Evolutionary conservation across 2,329 filamentous ascomycete species (phyloP), one percentile per base, ranked within the genome.

Genomic region (Xylariaceae sp.): DNA sequence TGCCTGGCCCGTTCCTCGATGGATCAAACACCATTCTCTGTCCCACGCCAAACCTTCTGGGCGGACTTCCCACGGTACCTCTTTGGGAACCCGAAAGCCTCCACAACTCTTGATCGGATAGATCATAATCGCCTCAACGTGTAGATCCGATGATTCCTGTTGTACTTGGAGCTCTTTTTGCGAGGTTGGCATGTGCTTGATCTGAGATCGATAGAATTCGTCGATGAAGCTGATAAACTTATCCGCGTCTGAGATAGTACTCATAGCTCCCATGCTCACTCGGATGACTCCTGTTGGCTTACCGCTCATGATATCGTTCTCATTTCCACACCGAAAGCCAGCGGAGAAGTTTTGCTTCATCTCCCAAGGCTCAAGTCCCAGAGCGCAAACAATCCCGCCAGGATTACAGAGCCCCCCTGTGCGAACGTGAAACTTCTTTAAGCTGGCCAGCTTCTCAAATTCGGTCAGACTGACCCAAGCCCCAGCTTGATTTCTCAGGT

Each of bases 31-130:
- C 91, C 93, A 98, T 68, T 97, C 91, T 47, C 93, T 78, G 62
- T 98, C 93, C 89, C 91, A 97, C 8, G 83, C 85, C 2, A 98
- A 71, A 0, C 93, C 93, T 66, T 96, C 89, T 7, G 77, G 72
- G 41, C 78, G 79, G 16, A 97, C 74, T 53, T 87, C 81, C 93
- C 93, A 98, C 12, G 72, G 59, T 7, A 67, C 68, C 2, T 70
- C 74, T 1, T 65, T 47, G 1, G 89, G 84, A 22, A 97, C 72
- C 28, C 70, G 69, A 61, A 85, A 95, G 1, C 87, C 87, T 13
- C 82, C 87, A 55, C 93, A 97, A 60, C 89, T 95, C 64, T 98
- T 98, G 58, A 98, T 90, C 0, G 93, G 93, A 57, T 89, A 98
- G 1, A 97, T 78, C 1, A 74, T 80, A 13, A 90, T 74, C 39